These are phyloP conservation scores for Colletotrichum sojae DNA, from an alignment of 2,329 filamentous ascomycete genomes.

Conservation along the genomic window DNA sequence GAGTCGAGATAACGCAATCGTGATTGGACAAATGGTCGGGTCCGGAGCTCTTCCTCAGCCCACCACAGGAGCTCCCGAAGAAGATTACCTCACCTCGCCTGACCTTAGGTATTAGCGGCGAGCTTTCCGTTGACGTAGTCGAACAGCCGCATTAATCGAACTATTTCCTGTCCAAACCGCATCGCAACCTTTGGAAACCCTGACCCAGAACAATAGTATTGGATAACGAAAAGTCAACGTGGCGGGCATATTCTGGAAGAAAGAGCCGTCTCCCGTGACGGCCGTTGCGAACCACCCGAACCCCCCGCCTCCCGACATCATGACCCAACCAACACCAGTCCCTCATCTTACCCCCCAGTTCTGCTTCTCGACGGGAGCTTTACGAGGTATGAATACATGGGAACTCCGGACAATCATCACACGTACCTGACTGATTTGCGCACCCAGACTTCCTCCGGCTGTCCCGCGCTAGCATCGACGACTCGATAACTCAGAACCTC, in stretches of 20 bases:
- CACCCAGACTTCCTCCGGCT: constrained; percentile 87
- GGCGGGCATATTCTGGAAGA: constrained; percentile 66
- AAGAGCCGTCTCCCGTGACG: constrained; percentile 54
- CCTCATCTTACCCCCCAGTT: constrained; percentile 79
- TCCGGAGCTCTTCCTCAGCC: constrained; percentile 9
- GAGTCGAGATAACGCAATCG: too few species aligned
- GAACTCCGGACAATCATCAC: not conserved
- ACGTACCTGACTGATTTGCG: not conserved
- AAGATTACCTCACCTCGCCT: too few species aligned
- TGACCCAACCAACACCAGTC: constrained; percentile 60
- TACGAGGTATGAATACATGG: constrained; percentile 69
- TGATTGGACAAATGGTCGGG: constrained; percentile 9
- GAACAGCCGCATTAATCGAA: not conserved
- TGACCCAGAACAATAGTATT: too few species aligned
- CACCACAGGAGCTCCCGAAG: not conserved
- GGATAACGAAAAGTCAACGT: constrained; percentile 51
- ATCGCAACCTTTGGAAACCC: too few species aligned
- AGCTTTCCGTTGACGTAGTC: constrained; percentile 21
- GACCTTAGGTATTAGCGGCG: not conserved
- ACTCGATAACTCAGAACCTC: constrained; percentile 92
- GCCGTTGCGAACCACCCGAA: constrained; percentile 52
- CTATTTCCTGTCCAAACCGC: not conserved
- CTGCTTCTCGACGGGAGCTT: constrained; percentile 79
- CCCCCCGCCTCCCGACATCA: constrained; percentile 54
- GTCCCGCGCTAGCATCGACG: constrained; percentile 88